Evolutionary conservation across 140 eudicot species (phyloP).

Genomic region (Oenanthe javanica): DNA sequence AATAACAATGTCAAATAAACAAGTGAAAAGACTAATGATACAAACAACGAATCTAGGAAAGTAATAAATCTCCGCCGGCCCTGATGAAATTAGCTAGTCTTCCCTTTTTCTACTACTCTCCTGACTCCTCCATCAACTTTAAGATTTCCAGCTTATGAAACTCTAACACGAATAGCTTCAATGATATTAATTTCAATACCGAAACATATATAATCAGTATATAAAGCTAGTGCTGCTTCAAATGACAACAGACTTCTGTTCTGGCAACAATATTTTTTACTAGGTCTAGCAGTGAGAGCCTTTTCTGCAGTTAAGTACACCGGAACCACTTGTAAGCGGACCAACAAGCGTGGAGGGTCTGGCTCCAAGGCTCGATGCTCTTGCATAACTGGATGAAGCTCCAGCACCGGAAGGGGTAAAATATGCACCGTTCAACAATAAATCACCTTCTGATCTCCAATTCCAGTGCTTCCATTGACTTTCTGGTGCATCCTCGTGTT

Average conservation of each 20-base stretch:
- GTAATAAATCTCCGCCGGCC: no score
- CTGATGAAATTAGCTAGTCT: background rate
- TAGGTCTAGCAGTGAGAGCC: constrained; percentile 35
- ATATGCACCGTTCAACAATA: constrained; percentile 45
- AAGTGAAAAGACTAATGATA: constrained; percentile 1
- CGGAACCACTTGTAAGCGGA: constrained; percentile 31
- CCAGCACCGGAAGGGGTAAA: constrained; percentile 43
- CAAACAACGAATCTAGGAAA: background rate
- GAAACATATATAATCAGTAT: background rate
- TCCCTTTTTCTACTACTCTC: background rate
- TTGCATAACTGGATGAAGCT: constrained; percentile 42
- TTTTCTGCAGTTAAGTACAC: constrained; percentile 33
- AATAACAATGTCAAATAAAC: background rate
- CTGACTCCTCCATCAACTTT: background rate
- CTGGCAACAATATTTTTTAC: no score
- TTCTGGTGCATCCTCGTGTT: constrained; percentile 51
- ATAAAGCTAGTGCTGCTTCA: background rate
- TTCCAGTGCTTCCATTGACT: constrained; percentile 45
- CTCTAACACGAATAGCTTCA: background rate
- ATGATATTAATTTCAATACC: background rate
- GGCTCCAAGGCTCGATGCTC: constrained; percentile 47
- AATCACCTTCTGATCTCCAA: constrained; percentile 56
- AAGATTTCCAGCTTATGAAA: background rate
- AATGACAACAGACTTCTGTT: no score
- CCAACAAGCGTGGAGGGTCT: constrained; percentile 32